Conservation (phyloP, 257 asterid species). For the Ajuga chamaepitys region DNA sequence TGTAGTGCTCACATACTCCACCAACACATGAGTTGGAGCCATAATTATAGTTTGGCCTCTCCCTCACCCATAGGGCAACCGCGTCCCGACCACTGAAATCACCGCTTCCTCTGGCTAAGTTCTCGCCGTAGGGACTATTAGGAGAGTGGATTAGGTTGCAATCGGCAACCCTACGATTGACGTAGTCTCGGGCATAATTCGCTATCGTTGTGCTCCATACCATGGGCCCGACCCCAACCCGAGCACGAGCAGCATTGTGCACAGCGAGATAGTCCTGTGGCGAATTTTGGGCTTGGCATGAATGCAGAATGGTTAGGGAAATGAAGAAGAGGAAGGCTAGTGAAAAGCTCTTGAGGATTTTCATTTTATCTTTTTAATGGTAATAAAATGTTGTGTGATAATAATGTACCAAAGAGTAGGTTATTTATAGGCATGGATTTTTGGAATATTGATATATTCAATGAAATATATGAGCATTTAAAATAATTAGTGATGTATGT, state of each 20-base stretch:
- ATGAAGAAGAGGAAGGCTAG: background rate
- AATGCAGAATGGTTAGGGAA: background rate
- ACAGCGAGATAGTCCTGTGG: conserved; percentile 29
- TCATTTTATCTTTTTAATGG: background rate
- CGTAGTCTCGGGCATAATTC: conserved; percentile 35
- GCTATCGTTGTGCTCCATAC: conserved; percentile 39
- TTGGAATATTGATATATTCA: too few relatives aligned
- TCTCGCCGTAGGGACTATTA: conserved; percentile 34
- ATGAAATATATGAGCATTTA: too few relatives aligned
- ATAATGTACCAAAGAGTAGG: background rate
- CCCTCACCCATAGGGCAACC: conserved; percentile 32
- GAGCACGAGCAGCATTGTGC: conserved; percentile 39
- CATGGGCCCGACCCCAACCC: conserved; percentile 30
- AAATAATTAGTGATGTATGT: too few relatives aligned
- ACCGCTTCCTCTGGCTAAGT: conserved; percentile 26
- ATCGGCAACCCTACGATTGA: conserved; percentile 19
- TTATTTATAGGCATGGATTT: background rate
- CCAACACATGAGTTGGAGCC: conserved; percentile 28
- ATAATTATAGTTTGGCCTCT: conserved; percentile 17
- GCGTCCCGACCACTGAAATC: conserved; percentile 23
- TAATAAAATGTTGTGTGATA: background rate
- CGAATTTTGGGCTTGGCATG: conserved; percentile 26
- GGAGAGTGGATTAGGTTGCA: conserved; percentile 38
- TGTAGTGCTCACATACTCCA: conserved; percentile 18
- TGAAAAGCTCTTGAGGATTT: background rate